Conservation (phyloP, 2,329 filamentous ascomycete species). For the Nannizziopsis arthrosporioides region DNA sequence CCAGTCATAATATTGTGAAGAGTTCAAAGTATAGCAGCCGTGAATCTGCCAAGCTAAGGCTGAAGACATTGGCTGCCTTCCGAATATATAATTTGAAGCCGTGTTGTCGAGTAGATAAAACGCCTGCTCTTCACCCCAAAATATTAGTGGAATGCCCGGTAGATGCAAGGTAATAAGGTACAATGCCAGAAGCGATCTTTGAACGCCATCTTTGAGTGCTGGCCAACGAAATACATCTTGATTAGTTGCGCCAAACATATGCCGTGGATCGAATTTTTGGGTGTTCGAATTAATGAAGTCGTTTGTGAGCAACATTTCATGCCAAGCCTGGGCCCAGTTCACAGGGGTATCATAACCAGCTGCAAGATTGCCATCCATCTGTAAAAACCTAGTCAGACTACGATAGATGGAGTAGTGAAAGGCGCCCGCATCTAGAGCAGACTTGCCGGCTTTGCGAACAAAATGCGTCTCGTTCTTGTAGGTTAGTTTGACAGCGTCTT, state of each 20-base stretch:
- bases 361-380: constrained; percentile 46
- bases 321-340: constrained; percentile 47
- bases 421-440: constrained; percentile 48
- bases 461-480: constrained; percentile 37
- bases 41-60: constrained; percentile 53
- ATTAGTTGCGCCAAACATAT: constrained; percentile 54
- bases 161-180: constrained; percentile 50
- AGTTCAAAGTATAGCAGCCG: constrained; percentile 49
- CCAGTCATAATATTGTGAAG: constrained; percentile 47
- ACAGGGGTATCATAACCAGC: constrained; percentile 44
- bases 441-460: constrained; percentile 42
- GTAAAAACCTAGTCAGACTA: constrained; percentile 49
- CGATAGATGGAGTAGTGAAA: constrained; percentile 57
- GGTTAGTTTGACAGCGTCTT: constrained; percentile 39
- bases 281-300: constrained; percentile 51
- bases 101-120: constrained; percentile 55
- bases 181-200: constrained; percentile 46
- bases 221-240: constrained; percentile 58
- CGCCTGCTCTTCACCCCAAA: constrained; percentile 56
- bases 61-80: constrained; percentile 51
- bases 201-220: constrained; percentile 44
- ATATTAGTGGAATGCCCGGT: constrained; percentile 49
- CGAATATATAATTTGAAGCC: constrained; percentile 54
- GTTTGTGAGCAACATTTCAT: constrained; percentile 46
- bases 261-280: constrained; percentile 50